phyloP scores from a whole-genome alignment of 2,329 filamentous ascomycete species.

The Pseudogymnoascus sp. region DNA sequence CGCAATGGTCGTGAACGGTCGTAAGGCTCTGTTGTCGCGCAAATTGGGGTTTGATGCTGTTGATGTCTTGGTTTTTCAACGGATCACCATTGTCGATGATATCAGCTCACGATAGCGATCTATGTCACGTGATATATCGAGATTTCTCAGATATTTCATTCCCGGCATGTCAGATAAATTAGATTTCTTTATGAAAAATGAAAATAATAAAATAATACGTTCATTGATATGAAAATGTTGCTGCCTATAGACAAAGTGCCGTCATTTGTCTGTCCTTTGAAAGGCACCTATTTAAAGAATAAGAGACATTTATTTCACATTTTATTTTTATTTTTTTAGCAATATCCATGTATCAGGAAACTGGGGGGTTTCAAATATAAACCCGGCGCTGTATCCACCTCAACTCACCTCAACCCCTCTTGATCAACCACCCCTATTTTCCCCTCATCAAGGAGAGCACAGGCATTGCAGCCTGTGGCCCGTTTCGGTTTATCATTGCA shows the following conservation, averaged over 20 bases:
- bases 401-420: too few species aligned
- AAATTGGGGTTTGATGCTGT: slow-evolving; percentile 1
- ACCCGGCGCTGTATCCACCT: too few species aligned
- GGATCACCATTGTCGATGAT: slow-evolving; percentile 4
- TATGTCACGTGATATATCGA: background rate
- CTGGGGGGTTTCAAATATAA: too few species aligned
- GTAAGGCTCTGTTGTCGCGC: background rate
- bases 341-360: too few species aligned
- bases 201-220: background rate
- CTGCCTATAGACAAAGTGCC: background rate
- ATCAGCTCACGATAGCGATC: background rate
- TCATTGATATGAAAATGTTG: background rate
- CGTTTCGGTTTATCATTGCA: background rate
- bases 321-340: background rate
- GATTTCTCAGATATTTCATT: slow-evolving; percentile 2
- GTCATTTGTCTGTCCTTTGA: background rate
- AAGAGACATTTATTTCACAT: background rate
- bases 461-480: too few species aligned
- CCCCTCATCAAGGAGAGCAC: too few species aligned
- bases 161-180: background rate
- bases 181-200: background rate
- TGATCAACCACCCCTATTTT: too few species aligned
- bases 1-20: background rate
- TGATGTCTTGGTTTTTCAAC: slow-evolving; percentile 2
- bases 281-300: slow-evolving; percentile 1